Conservation (phyloP, 2,329 filamentous ascomycete genomes). For the Fusarium luffae region DNA sequence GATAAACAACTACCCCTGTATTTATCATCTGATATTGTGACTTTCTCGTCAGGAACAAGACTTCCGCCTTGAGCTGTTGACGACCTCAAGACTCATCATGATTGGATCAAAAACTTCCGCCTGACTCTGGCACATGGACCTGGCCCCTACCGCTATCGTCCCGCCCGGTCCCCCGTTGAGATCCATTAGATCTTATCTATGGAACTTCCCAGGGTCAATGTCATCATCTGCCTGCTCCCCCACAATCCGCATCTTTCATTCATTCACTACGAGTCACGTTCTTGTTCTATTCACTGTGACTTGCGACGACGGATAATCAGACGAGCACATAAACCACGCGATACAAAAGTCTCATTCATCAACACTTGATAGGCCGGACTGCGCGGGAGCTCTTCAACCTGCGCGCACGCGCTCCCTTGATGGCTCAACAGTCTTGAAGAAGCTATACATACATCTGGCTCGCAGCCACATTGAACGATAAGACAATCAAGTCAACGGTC, state of each 20-base stretch:
- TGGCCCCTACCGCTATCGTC: conserved; percentile 12
- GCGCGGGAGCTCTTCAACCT: background rate
- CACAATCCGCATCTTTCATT: conserved; percentile 16
- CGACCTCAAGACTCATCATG: background rate
- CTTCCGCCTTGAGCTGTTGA: background rate
- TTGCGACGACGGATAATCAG: conserved; percentile 10
- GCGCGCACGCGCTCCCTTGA: conserved; percentile 18
- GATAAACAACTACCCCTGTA: background rate
- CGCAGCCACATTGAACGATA: background rate
- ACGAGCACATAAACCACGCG: conserved; percentile 19
- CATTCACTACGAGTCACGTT: conserved; percentile 10
- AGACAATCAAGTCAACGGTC: background rate
- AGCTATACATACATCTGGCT: conserved; percentile 21
- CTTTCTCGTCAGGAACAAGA: background rate
- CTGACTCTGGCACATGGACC: conserved; percentile 40
- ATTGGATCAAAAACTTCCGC: conserved; percentile 22
- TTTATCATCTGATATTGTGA: background rate
- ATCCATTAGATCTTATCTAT: conserved; percentile 33
- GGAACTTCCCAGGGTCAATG: background rate
- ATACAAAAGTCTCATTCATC: background rate
- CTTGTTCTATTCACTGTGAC: conserved; percentile 5
- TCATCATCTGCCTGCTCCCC: conserved; percentile 26
- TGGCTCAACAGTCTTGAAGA: conserved; percentile 19
- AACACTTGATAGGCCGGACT: background rate
- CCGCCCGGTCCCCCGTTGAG: conserved; percentile 12